Evolutionary conservation across 805 yeast genomes (phyloP), one percentile per base, ranked within the genome.

Genomic region (Saturnispora sekii): DNA sequence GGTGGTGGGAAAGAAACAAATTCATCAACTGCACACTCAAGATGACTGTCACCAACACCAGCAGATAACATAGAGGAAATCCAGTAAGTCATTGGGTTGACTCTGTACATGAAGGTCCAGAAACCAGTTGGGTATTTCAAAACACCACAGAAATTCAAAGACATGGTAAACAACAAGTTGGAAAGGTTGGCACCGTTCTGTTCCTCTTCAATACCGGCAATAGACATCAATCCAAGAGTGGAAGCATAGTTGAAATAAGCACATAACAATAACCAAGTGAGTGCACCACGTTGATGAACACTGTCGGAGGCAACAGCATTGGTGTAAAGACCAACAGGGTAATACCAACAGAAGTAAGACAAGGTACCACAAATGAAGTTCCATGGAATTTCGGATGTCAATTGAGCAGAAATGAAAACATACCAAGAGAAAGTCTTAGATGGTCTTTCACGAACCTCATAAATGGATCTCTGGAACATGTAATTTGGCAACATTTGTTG

Each of bases 31-130:
- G 77, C 44, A 61, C 88, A 81, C 0, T 46, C 47, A 38, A 79
- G 75, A 0, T 53, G 43, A 7, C 66, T 65, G 48, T 70, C 70
- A 38, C 79, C 81, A 51, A 80, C 62, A 50, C 79, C 84, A 42
- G 73, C 65, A 35, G 77, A 63, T 45, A 81, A 59, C 53, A 76
- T 60, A 36, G 77, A 79, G 15, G 69, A 65, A 43, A 83, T 66
- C 65, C 81, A 70, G 53, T 82, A 84, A 1, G 87, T 79, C 50
- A 81, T 65, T 14, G 93, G 90, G 18, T 81, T 76, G 15, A 69
- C 73, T 58, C 88, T 69, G 69, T 81, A 83, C 86, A 83, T 79
- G 69, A 81, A 83, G 37, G 73, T 67, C 88, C 89, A 77, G 69
- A 84, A 84, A n/a, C 86, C 77, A 15, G 67, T 57, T 37, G 77